A percentile compares a stretch with the other conserved stretches of the same genome.
Conservation (phyloP, 208 protist genomes). For the Porcisia deanei region DNA sequence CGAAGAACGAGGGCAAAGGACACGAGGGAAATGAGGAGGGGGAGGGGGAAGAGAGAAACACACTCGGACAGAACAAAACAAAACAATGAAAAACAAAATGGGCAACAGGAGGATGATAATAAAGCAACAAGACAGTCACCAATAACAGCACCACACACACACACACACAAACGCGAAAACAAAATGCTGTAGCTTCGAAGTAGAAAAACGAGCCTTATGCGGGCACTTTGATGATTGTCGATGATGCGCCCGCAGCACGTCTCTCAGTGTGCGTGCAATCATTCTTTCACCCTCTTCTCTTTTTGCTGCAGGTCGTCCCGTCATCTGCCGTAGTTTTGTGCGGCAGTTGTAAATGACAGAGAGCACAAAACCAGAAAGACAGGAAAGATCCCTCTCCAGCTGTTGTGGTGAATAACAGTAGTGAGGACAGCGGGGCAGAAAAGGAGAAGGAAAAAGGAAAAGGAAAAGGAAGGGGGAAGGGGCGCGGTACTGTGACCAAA, state of each 20-base stretch:
- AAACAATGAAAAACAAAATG: too few species aligned
- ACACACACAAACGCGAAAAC: background rate
- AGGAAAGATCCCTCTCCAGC: background rate
- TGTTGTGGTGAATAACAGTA: background rate
- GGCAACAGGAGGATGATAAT: background rate
- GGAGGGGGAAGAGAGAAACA: background rate
- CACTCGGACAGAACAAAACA: background rate
- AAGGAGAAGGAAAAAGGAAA: background rate
- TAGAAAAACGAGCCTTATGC: background rate
- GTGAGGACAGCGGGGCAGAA: background rate
- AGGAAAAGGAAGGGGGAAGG: background rate
- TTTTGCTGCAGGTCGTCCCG: background rate
- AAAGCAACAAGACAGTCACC: background rate
- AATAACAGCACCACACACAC: background rate
- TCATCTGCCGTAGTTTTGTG: background rate
- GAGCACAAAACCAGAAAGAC: background rate
- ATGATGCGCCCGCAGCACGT: background rate
- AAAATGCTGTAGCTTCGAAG: too few species aligned
- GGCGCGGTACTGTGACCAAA: background rate
- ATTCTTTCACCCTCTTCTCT: background rate
- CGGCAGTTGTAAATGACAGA: background rate
- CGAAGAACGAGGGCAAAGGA: background rate
- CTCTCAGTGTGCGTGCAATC: background rate
- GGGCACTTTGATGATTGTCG: too few species aligned
- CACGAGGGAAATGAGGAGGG: background rate